phyloP scores from a whole-genome alignment of 352 stramenopile species.

The Phytopythium montanum region DNA sequence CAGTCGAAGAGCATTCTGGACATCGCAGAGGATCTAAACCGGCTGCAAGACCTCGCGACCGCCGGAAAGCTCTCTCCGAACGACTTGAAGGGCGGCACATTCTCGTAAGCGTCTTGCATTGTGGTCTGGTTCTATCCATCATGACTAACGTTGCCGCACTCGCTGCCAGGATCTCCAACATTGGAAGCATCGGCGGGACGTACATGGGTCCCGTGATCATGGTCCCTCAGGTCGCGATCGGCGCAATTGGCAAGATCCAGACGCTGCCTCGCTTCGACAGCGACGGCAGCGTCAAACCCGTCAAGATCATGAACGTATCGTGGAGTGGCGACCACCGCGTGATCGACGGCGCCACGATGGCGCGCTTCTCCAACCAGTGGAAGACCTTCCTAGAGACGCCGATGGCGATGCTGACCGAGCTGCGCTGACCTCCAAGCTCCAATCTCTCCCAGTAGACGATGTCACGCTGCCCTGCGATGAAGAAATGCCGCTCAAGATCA shows the following conservation, averaged over 20 bases:
- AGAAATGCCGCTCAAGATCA: not conserved
- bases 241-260: slow-evolving; percentile 96
- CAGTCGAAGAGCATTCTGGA: slow-evolving; percentile 80
- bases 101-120: slow-evolving; percentile 51
- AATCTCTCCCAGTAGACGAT: not conserved
- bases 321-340: slow-evolving; percentile 98
- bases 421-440: slow-evolving; percentile 48
- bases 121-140: not conserved
- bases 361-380: slow-evolving; percentile 96
- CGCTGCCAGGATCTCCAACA: slow-evolving; percentile 74
- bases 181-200: slow-evolving; percentile 97
- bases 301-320: slow-evolving; percentile 95
- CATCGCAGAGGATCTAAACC: slow-evolving; percentile 82
- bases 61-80: slow-evolving; percentile 71
- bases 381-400: slow-evolving; percentile 96
- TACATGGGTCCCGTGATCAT: slow-evolving; percentile 97
- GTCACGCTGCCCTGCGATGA: not conserved
- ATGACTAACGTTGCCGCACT: slow-evolving; percentile 5
- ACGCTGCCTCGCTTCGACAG: slow-evolving; percentile 92
- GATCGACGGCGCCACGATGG: slow-evolving; percentile 98
- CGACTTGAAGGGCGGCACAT: slow-evolving; percentile 93
- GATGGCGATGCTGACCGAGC: slow-evolving; percentile 87
- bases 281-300: slow-evolving; percentile 80
- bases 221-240: slow-evolving; percentile 96
- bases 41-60: slow-evolving; percentile 84